phyloP scores from a whole-genome alignment of 768 basidiomycete genomes.

The Leccinellum rugosiceps region DNA sequence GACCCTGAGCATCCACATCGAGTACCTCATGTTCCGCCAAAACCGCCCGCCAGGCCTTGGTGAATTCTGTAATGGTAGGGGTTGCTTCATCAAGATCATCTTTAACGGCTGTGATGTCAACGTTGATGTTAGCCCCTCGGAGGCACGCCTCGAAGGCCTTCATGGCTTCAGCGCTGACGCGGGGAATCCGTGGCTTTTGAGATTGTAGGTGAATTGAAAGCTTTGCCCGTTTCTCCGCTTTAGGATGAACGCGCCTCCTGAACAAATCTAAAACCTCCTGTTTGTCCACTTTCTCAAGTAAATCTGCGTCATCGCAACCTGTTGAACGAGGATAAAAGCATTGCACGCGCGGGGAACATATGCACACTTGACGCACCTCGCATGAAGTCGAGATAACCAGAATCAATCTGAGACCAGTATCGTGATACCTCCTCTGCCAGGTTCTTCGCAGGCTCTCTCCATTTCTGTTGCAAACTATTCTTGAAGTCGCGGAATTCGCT shows the following conservation, averaged over 20 bases:
- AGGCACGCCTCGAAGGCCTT: constrained; percentile 58
- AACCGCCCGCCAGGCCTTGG: constrained; percentile 54
- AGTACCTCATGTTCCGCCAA: constrained; percentile 41
- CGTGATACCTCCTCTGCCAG: constrained; percentile 71
- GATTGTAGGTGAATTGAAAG: constrained; percentile 80
- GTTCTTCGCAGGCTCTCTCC: constrained; percentile 88
- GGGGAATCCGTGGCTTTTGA: constrained; percentile 56
- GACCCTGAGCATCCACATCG: constrained; percentile 38
- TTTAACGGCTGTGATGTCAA: constrained; percentile 51
- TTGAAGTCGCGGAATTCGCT: constrained; percentile 80
- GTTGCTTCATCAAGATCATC: constrained; percentile 50
- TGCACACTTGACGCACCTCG: constrained; percentile 53
- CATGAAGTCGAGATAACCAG: constrained; percentile 83
- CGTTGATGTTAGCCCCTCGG: constrained; percentile 42
- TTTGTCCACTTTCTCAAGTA: constrained; percentile 65
- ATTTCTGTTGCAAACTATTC: constrained; percentile 70
- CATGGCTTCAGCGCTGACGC: constrained; percentile 62
- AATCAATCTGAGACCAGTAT: constrained; percentile 69
- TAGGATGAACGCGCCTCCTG: constrained; percentile 64
- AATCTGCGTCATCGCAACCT: constrained; percentile 74
- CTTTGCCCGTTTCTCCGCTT: constrained; percentile 70
- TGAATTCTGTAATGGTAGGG: constrained; percentile 60
- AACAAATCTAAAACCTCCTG: constrained; percentile 73
- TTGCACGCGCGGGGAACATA: neutral
- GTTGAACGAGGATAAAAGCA: neutral